Conservation (phyloP, 1,284 basidiomycete genomes). For the Rhodotorula glutinis region DNA sequence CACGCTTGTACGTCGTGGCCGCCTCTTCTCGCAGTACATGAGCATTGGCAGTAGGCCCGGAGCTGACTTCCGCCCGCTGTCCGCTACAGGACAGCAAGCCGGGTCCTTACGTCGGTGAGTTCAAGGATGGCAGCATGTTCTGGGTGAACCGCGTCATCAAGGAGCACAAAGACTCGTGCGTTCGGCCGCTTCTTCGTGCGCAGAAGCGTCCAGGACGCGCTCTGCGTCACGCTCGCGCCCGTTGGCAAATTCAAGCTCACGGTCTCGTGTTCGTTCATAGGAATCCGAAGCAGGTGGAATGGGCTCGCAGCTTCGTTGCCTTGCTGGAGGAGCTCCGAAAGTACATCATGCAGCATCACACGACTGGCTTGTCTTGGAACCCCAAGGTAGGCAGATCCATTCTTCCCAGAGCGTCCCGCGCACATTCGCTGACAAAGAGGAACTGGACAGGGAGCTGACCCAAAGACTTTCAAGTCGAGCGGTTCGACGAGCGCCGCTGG, state of each 20-base stretch:
- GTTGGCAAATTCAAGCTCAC: too few species aligned
- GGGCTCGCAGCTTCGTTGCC: slow-evolving; percentile 71
- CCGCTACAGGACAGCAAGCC: slow-evolving; percentile 70
- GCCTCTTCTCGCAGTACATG: too few species aligned
- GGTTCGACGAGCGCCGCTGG: slow-evolving; percentile 31
- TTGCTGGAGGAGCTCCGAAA: slow-evolving; percentile 74
- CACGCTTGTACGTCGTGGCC: slow-evolving; percentile 64
- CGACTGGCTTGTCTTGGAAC: slow-evolving; percentile 88
- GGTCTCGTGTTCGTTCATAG: slow-evolving; percentile 51
- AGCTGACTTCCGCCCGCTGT: too few species aligned
- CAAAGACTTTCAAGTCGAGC: slow-evolving; percentile 36
- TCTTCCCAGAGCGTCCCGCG: too few species aligned
- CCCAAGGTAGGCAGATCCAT: slow-evolving; percentile 59
- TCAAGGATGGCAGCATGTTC: slow-evolving; percentile 84
- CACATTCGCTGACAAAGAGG: not conserved
- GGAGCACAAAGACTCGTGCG: slow-evolving; percentile 86
- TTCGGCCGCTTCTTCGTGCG: slow-evolving; percentile 10
- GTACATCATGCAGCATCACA: slow-evolving; percentile 83
- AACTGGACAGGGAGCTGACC: slow-evolving; percentile 44
- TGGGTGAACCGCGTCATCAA: slow-evolving; percentile 90
- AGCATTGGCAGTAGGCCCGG: not conserved
- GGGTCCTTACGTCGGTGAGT: slow-evolving; percentile 73
- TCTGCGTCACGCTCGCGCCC: too few species aligned
- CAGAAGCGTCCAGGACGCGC: too few species aligned
- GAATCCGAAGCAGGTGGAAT: slow-evolving; percentile 82